Percentiles rank a stretch among this genome's conserved stretches.
Evolutionary conservation across 2,329 filamentous ascomycete genomes (phyloP).

Genomic region (Cladosporium sp.): DNA sequence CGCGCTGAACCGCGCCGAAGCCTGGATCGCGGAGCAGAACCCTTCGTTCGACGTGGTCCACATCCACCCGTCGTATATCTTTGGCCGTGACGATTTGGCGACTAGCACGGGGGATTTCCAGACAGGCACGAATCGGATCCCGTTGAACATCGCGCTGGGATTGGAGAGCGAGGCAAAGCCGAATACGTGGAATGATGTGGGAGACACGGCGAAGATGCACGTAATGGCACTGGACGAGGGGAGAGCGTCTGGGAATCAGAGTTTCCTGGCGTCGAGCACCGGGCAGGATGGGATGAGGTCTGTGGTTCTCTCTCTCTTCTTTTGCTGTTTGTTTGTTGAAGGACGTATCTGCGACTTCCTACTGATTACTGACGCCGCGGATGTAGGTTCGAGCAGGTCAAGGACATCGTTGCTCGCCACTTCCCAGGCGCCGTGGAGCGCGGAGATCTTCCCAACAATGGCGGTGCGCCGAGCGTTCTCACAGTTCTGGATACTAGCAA

Average conservation of each 20-base stretch:
- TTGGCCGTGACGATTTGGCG: slow-evolving; percentile 29
- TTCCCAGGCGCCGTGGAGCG: background rate
- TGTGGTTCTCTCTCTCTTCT: background rate
- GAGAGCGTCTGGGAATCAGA: background rate
- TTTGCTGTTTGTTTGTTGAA: background rate
- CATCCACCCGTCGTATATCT: slow-evolving; percentile 26
- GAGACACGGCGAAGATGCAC: slow-evolving; percentile 34
- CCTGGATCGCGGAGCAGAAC: slow-evolving; percentile 22
- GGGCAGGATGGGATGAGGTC: background rate
- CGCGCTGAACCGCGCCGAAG: slow-evolving; percentile 20
- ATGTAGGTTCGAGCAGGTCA: background rate
- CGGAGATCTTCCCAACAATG: background rate
- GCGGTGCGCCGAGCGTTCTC: background rate
- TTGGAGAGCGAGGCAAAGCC: slow-evolving; percentile 9
- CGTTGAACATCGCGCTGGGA: slow-evolving; percentile 22
- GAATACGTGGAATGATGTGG: slow-evolving; percentile 19
- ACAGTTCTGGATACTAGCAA: background rate
- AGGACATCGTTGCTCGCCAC: background rate
- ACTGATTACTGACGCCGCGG: background rate
- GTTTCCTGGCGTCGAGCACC: background rate
- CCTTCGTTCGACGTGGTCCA: slow-evolving; percentile 26
- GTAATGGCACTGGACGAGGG: slow-evolving; percentile 14
- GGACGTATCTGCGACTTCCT: background rate
- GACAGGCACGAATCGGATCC: slow-evolving; percentile 25
- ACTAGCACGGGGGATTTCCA: slow-evolving; percentile 18